These are phyloP conservation scores for Inonotus hispidus DNA, from an alignment of 1,284 basidiomycete genomes.

Conservation along the genomic window DNA sequence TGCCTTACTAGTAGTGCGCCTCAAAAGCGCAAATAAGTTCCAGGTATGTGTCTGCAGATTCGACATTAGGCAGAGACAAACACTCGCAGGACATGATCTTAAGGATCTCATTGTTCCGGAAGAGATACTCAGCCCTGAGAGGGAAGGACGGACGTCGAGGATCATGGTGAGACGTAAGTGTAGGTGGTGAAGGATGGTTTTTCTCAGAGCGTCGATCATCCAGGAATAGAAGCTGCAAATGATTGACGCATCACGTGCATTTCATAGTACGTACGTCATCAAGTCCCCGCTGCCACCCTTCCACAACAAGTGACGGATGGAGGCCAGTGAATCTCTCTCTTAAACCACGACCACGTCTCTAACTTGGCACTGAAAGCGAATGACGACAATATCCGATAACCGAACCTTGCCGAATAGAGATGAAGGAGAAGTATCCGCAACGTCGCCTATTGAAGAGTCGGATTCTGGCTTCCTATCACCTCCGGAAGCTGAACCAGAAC, in stretches of 20 bases:
- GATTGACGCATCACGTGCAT: background rate
- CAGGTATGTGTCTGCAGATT: background rate
- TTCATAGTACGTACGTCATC: background rate
- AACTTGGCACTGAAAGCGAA: background rate
- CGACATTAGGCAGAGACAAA: no score
- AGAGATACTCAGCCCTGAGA: no score
- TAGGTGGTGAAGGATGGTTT: no score
- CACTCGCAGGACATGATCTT: no score
- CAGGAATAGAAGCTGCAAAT: background rate
- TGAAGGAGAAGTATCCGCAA: slow-evolving; percentile 35
- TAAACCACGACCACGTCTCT: background rate
- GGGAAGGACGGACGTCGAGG: no score
- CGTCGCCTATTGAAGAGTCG: slow-evolving; percentile 31
- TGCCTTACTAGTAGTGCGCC: background rate
- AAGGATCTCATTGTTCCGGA: no score
- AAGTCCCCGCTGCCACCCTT: background rate
- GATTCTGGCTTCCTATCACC: slow-evolving; percentile 25
- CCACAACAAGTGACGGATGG: no score
- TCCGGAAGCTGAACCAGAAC: slow-evolving; percentile 23
- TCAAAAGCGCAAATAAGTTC: background rate
- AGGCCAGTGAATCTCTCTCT: background rate
- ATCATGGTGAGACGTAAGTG: no score
- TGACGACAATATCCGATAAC: background rate
- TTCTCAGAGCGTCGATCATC: background rate
- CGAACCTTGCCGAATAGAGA: slow-evolving; percentile 18